phyloP scores from a whole-genome alignment of 805 yeast genomes.

The Nakazawaea populi region DNA sequence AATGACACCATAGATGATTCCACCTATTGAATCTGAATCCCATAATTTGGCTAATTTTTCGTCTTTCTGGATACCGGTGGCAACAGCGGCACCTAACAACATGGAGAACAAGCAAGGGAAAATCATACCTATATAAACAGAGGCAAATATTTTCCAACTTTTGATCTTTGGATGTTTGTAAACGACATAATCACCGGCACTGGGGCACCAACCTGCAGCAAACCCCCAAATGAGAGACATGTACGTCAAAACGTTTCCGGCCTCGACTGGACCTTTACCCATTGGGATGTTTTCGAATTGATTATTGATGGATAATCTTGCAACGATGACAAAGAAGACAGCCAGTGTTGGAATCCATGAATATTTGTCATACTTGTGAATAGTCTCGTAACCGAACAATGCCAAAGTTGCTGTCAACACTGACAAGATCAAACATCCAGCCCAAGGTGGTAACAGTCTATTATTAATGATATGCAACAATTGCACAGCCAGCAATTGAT shows the following conservation, averaged over 20 bases:
- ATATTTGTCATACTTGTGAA: conserved; percentile 27
- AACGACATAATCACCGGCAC: conserved; percentile 29
- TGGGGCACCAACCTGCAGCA: conserved; percentile 28
- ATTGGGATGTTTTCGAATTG: conserved; percentile 24
- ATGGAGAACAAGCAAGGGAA: conserved; percentile 53
- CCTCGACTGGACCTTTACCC: conserved; percentile 21
- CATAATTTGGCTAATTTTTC: conserved; percentile 44
- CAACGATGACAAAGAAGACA: conserved; percentile 25
- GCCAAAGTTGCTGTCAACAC: conserved; percentile 24
- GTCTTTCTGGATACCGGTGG: conserved; percentile 53
- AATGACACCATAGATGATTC: conserved; percentile 25
- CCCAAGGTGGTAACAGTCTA: conserved; percentile 29
- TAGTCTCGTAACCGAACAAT: conserved; percentile 26
- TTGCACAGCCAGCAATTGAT: conserved; percentile 26
- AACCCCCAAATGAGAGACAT: conserved; percentile 27
- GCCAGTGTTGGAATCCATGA: conserved; percentile 28
- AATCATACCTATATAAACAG: conserved; percentile 25
- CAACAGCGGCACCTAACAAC: conserved; percentile 83
- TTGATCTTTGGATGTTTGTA: conserved; percentile 25
- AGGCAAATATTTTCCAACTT: conserved; percentile 22
- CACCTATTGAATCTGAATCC: conserved; percentile 41
- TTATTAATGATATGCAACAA: conserved; percentile 20
- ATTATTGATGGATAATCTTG: conserved; percentile 21
- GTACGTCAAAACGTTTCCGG: conserved; percentile 26
- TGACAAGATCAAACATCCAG: conserved; percentile 29